Evolutionary conservation across 1,139 yeast genomes (phyloP).

Genomic region (Diutina siamensis): DNA sequence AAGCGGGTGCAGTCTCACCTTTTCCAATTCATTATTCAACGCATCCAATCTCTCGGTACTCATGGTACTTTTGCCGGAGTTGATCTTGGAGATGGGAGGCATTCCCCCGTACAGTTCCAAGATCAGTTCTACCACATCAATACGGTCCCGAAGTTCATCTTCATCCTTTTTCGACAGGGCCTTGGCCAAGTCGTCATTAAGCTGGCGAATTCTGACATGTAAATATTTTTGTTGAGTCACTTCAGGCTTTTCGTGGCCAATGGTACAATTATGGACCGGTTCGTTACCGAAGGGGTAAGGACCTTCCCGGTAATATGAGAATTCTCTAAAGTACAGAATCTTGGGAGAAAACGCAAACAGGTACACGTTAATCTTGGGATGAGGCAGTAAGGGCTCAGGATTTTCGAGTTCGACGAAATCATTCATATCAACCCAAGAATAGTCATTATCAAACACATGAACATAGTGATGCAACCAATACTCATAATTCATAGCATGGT

Average conservation of each 20-base stretch:
- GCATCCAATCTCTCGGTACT: background rate
- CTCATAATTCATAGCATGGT: background rate
- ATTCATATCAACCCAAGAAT: conserved; percentile 67
- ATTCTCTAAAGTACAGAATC: conserved; percentile 63
- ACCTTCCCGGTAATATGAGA: conserved; percentile 35
- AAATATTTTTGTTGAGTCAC: conserved; percentile 12
- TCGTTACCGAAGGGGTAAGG: conserved; percentile 61
- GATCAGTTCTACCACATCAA: conserved; percentile 6
- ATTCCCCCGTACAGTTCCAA: background rate
- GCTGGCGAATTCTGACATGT: conserved; percentile 23
- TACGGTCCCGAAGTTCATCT: background rate
- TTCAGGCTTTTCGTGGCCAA: conserved; percentile 23
- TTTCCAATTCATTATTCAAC: background rate
- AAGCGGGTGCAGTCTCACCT: background rate
- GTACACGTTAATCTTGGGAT: conserved; percentile 45
- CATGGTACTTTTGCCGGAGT: background rate
- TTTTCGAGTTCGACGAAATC: conserved; percentile 70
- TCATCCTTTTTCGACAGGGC: background rate
- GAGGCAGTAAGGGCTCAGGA: conserved; percentile 11
- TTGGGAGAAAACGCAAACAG: conserved; percentile 70
- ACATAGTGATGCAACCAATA: conserved; percentile 8
- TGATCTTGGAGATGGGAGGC: background rate
- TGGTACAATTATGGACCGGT: conserved; percentile 53
- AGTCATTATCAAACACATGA: conserved; percentile 33
- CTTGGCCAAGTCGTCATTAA: conserved; percentile 34